Base-by-base conservation (phyloP, 345 rosid species). In the Syzygium grande region DNA sequence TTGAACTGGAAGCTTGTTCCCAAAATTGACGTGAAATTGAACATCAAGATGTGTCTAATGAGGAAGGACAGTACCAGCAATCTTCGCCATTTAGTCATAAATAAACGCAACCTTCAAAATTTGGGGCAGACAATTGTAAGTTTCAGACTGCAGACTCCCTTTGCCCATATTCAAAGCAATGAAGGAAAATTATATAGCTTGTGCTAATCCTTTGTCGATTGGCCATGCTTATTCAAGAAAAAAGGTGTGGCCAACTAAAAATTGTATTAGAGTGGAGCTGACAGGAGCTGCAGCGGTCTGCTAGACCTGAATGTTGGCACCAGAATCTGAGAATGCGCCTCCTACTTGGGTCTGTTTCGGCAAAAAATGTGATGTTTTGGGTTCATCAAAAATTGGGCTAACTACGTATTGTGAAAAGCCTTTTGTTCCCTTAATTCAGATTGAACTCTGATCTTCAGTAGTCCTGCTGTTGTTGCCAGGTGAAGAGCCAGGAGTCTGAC, bases 141-240 rank as follows among this genome's bases (percentile, higher is more conserved):
- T 86, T 86, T 53, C 19, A 27, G 84, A 87, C 61, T 88, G 93
- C 89, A 89, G 89, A 88, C 85, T 80, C 89, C 58, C 59, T 90
- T 90, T 88, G 87, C 41, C 22, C 88, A 85, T 90, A 92, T 93
- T 83, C 49, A 89, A 90, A 89, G 89, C 87, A 90, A 88, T 86
- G 86, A 43, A 86, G 85, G 87, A 87, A 88, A 80, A 78, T 86
- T 90, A 52, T 89, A 89, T 88, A 80, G 51, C 84, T 27, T 87
- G 83, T n/a, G 68, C 80, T 73, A 73, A 73, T 34, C 49, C 80
- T 73, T 38, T 73, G 80, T 73, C 46, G 2, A 73, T 73, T 73
- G 79, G 34, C 56, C 79, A 41, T 86, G 84, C 86, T 85, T 87
- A 84, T 59, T 87, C 49, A 23, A 59, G 86, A 85, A 22, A 87